Conservation (phyloP, 768 basidiomycete genomes). For the Rhizopogon vinicolor region DNA sequence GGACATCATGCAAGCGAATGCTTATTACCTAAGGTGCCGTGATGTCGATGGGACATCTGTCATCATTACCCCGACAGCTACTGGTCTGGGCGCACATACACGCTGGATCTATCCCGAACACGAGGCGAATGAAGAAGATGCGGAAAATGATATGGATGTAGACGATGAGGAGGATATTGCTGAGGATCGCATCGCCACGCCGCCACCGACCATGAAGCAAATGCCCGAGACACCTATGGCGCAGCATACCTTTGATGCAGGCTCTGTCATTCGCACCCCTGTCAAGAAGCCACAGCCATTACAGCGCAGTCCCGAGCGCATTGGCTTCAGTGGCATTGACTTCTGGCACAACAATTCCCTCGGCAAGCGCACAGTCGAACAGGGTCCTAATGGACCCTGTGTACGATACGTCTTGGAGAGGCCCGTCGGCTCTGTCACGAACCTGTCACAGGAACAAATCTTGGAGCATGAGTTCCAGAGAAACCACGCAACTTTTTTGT, state of each 20-base stretch:
- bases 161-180: conserved; percentile 4
- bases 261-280: conserved; percentile 26
- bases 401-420: conserved; percentile 17
- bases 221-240: conserved; percentile 18
- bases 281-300: conserved; percentile 23
- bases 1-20: not conserved
- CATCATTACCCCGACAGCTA: conserved; percentile 6
- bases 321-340: conserved; percentile 23
- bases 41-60: conserved; percentile 9
- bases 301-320: conserved; percentile 22
- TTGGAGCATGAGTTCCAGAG: not conserved
- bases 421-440: conserved; percentile 14
- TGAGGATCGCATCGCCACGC: conserved; percentile 12
- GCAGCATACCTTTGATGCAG: conserved; percentile 19
- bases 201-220: not conserved
- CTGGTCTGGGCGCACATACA: conserved; percentile 8
- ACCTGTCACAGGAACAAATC: conserved; percentile 9
- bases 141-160: conserved; percentile 5
- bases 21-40: conserved; percentile 7
- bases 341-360: conserved; percentile 14
- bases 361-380: conserved; percentile 6
- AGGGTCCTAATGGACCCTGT: not conserved
- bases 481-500: conserved; percentile 12
- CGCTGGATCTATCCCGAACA: conserved; percentile 7
- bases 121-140: conserved; percentile 4